These are phyloP conservation scores for Bryoglossum gracile DNA, from an alignment of 495 filamentous ascomycete genomes.

Conservation along the genomic window DNA sequence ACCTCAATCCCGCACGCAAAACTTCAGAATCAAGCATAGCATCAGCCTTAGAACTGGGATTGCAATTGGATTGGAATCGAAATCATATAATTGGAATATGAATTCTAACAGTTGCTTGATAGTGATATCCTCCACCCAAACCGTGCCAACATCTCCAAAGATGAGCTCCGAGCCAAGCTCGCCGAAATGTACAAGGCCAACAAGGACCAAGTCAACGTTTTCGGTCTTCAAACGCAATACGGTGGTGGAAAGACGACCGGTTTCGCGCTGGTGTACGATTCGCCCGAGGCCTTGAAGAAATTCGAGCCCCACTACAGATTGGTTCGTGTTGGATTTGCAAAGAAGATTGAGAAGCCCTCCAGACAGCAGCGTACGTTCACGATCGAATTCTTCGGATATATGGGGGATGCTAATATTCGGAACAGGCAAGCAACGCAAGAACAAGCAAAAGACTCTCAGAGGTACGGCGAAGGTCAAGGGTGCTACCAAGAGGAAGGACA, in stretches of 20 bases:
- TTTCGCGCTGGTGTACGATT: constrained; percentile 98
- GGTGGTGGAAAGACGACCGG: constrained; percentile 99
- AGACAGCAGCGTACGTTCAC: constrained; percentile 93
- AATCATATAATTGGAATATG: constrained; percentile 2
- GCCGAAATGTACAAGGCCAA: constrained; percentile 92
- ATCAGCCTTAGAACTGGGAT: neutral
- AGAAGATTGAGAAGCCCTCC: constrained; percentile 91
- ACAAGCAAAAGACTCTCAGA: constrained; percentile 96
- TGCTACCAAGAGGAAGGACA: constrained; percentile 71
- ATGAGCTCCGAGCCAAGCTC: constrained; percentile 93
- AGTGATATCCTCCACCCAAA: constrained; percentile 99
- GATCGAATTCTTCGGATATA: neutral
- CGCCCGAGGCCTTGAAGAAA: constrained; percentile 94
- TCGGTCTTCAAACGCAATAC: constrained; percentile 96
- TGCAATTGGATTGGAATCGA: constrained; percentile 3
- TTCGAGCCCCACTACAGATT: constrained; percentile 98
- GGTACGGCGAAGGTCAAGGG: constrained; percentile 89
- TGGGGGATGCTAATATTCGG: constrained; percentile 4
- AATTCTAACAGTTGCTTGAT: constrained; percentile 21
- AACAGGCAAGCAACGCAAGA: constrained; percentile 99
- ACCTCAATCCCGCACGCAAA: neutral
- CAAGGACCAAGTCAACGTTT: constrained; percentile 94
- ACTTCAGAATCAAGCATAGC: neutral
- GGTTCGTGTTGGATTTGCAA: constrained; percentile 80
- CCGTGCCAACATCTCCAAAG: constrained; percentile 97